Evolutionary conservation across 176 grass and related monocot genomes (phyloP).

Genomic region (Elymus sibiricus): DNA sequence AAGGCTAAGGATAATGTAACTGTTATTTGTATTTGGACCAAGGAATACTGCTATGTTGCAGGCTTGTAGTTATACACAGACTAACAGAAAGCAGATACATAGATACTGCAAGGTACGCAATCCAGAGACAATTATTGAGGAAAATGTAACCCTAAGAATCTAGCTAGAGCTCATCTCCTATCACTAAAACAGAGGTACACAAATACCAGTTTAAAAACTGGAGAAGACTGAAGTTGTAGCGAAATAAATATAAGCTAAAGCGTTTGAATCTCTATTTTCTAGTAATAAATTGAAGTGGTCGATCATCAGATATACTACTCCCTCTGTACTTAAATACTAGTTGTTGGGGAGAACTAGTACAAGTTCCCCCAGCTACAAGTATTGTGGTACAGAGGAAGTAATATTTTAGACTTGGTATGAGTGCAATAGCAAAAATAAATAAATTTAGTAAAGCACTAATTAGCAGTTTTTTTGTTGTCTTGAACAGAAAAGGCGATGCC

Average conservation of each 20-base stretch:
- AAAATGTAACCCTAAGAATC: no score
- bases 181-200: not conserved
- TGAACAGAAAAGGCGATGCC: no score
- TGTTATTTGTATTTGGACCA: not conserved
- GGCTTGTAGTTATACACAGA: not conserved
- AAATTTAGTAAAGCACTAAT: not conserved
- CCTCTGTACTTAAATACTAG: no score
- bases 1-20: not conserved
- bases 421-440: not conserved
- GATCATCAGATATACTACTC: not conserved
- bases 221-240: not conserved
- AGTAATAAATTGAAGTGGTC: not conserved
- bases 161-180: not conserved
- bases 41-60: not conserved
- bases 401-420: not conserved
- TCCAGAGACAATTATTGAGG: no score
- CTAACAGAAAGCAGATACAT: no score
- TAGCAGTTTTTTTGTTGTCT: not conserved
- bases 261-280: not conserved
- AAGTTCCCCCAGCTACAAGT: no score
- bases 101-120: no score
- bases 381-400: no score
- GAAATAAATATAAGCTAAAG: not conserved
- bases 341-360: no score
- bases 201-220: not conserved